Conservation (phyloP, 2,329 filamentous ascomycete species). For the Onygenales sp. region DNA sequence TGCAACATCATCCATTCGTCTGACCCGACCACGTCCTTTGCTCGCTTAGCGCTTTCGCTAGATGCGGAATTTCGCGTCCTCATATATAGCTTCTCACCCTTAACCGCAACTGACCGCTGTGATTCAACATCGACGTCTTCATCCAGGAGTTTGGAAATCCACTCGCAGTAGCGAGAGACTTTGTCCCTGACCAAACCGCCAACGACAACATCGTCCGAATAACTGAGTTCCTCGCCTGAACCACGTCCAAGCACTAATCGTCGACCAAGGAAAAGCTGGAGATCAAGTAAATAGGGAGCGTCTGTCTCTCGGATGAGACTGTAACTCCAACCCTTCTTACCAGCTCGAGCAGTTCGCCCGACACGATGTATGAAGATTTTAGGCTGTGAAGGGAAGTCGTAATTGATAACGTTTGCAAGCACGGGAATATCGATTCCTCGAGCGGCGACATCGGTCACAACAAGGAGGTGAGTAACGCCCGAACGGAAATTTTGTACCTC, state of each 20-base stretch:
- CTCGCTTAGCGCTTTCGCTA: constrained; percentile 76
- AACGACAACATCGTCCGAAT: constrained; percentile 72
- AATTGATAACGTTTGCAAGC: constrained; percentile 95
- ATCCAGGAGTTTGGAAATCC: constrained; percentile 66
- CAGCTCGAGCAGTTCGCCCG: constrained; percentile 88
- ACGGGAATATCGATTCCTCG: constrained; percentile 96
- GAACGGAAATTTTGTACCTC: constrained; percentile 84
- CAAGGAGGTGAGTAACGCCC: constrained; percentile 78
- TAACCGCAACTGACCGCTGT: constrained; percentile 64
- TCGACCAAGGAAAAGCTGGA: constrained; percentile 89
- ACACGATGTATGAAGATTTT: constrained; percentile 97
- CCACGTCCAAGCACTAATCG: constrained; percentile 67
- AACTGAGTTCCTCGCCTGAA: constrained; percentile 52
- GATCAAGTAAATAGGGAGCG: constrained; percentile 81
- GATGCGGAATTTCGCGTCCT: constrained; percentile 86
- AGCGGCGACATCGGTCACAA: constrained; percentile 93
- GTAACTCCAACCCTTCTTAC: constrained; percentile 88
- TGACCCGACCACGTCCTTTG: constrained; percentile 65
- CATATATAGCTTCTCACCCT: constrained; percentile 89
- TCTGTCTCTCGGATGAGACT: constrained; percentile 83
- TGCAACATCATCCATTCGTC: constrained; percentile 67
- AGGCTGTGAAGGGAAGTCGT: constrained; percentile 91
- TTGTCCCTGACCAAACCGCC: constrained; percentile 64
- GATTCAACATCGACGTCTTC: constrained; percentile 65
- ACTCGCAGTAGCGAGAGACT: constrained; percentile 69